Evolutionary conservation across 352 stramenopile species (phyloP), one percentile per base, ranked within the genome.

Genomic region (Globisporangium takayamanum): DNA sequence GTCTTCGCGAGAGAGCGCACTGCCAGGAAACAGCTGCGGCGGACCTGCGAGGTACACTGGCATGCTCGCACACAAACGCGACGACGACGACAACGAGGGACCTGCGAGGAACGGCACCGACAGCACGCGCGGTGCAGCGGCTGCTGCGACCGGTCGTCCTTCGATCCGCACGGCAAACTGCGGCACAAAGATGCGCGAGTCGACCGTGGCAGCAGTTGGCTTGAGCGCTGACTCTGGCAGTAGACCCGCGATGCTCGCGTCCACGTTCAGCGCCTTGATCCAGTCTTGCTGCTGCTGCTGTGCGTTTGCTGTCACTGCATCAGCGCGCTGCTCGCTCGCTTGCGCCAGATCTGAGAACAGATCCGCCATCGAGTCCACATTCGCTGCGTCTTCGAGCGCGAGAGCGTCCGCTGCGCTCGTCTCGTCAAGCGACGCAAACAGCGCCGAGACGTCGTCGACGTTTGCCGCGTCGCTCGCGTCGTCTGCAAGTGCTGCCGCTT

Each of bases 181-280:
- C 6, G 76, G 76, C 58, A 89, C 78, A 37, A 86, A 89, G 53
- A 87, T 59, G 5, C 74, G 57, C 41, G 74, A 69, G 53, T 84
- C 74, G 25, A 83, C 61, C 51, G 70, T 73, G 22, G 16, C 46
- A 30, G 48, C 26, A 11, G 20, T 3, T 22, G 16, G 42, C 42
- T 70, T 47, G 20, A 41, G 36, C 56, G 83, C 74, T 47, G 84
- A 58, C 45, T 83, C 68, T n/a, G 59, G 64, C 42, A 86, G 81
- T 44, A 88, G 59, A 48, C 37, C 61, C 33, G 73, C 64, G 15
- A 80, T 54, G 53, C 78, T 76, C 8, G 33, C 33, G 33, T 39
- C 33, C 33, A 39, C 33, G 3, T 39, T 11, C 33, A 39, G 33
- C 1, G 33, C 5, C 41, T 16, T 46, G 41, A 16, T 16, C 41